A percentile compares a stretch with the other conserved stretches of the same genome.
phyloP scores from a whole-genome alignment of 2,329 filamentous ascomycete species.

The Paradendryphiella salina region DNA sequence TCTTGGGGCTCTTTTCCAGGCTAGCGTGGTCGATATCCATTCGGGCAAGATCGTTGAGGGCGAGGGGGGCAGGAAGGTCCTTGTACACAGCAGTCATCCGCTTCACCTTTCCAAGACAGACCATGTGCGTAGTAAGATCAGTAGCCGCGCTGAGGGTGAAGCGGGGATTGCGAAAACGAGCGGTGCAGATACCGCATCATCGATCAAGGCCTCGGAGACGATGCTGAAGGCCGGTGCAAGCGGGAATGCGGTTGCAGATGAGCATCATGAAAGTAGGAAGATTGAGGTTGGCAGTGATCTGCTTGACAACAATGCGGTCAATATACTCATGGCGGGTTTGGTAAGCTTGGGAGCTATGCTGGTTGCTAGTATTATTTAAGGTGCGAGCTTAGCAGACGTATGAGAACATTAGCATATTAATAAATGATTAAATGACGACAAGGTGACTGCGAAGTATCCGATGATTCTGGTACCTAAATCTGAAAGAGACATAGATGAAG shows the following conservation, averaged over 20 bases:
- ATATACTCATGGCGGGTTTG: constrained; percentile 81
- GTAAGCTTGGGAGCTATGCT: constrained; percentile 81
- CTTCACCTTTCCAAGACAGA: constrained; percentile 37
- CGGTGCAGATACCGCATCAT: constrained; percentile 22
- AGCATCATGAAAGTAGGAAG: constrained; percentile 54
- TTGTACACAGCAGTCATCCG: constrained; percentile 41
- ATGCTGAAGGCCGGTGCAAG: constrained; percentile 38
- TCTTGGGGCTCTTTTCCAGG: constrained; percentile 81
- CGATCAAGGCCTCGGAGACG: constrained; percentile 36
- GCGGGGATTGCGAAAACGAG: constrained; percentile 44
- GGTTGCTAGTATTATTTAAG: constrained; percentile 38
- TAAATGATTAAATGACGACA: background rate
- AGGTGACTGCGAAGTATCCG: background rate
- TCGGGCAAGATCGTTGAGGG: constrained; percentile 90
- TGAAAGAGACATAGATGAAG: background rate
- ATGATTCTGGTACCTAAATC: background rate
- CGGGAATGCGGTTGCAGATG: constrained; percentile 33
- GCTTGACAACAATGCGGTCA: constrained; percentile 94
- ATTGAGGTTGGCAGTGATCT: constrained; percentile 69
- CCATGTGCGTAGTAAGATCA: constrained; percentile 45
- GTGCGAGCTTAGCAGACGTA: constrained; percentile 33
- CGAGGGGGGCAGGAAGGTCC: constrained; percentile 67
- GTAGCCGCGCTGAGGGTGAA: constrained; percentile 49
- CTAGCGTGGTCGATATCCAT: constrained; percentile 80
- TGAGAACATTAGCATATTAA: constrained; percentile 14